Conservation (phyloP, 202 grass and related monocot genomes). For the Setaria viridis region DNA sequence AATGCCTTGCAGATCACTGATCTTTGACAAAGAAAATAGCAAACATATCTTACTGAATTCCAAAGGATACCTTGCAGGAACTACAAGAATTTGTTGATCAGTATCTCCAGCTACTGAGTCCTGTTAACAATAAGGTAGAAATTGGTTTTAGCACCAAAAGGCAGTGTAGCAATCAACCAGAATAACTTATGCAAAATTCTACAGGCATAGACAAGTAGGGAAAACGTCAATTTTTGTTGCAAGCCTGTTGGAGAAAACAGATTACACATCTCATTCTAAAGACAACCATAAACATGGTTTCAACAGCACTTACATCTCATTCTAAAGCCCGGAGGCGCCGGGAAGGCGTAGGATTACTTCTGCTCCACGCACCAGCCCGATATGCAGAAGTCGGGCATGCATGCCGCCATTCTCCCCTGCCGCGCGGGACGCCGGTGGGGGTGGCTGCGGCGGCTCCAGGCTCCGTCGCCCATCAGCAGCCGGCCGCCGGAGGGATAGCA, state of each 20-base stretch:
- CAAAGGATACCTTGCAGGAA: conserved; percentile 73
- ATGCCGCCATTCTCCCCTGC: conserved; percentile 52
- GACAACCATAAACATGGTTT: too few species aligned
- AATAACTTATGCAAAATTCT: conserved; percentile 18
- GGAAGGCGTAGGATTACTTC: neutral
- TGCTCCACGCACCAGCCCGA: neutral
- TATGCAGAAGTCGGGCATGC: conserved; percentile 76
- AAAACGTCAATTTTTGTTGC: neutral
- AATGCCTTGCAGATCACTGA: conserved; percentile 72
- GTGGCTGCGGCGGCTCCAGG: neutral
- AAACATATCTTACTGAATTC: conserved; percentile 70
- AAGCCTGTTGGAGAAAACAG: neutral
- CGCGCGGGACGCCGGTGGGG: neutral
- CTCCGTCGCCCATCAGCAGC: conserved; percentile 77
- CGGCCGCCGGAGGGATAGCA: conserved; percentile 36
- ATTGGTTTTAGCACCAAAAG: conserved; percentile 8
- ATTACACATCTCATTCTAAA: neutral
- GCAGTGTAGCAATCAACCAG: conserved; percentile 13
- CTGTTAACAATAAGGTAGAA: conserved; percentile 53
- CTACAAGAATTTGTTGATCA: conserved; percentile 77
- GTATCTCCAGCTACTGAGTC: conserved; percentile 66
- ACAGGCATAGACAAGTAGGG: neutral
- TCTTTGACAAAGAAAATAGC: conserved; percentile 78
- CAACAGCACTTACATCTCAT: neutral
- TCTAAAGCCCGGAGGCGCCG: neutral